phyloP scores from a whole-genome alignment of 1,139 yeast genomes.

The Debaryomyces sp. region DNA sequence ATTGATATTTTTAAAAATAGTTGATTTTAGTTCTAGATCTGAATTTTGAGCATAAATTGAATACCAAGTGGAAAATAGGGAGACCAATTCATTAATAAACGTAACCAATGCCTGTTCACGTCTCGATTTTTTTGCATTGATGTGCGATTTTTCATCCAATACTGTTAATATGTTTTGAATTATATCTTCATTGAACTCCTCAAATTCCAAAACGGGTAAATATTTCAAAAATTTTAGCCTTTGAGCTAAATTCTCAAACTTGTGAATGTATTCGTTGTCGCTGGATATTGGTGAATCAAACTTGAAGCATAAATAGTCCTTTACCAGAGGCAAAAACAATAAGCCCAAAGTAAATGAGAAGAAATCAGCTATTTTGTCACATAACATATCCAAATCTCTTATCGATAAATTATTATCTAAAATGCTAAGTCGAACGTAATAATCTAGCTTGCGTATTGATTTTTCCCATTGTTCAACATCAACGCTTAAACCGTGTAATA shows the following conservation, averaged over 20 bases:
- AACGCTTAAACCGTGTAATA: constrained; percentile 9
- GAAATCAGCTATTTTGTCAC: constrained; percentile 13
- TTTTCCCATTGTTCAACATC: constrained; percentile 1
- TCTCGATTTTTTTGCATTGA: constrained; percentile 4
- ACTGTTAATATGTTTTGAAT: constrained; percentile 2
- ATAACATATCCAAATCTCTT: constrained; percentile 14
- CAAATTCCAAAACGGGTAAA: constrained; percentile 9
- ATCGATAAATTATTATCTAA: constrained; percentile 20
- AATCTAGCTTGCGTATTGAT: constrained; percentile 18
- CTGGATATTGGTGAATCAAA: constrained; percentile 11
- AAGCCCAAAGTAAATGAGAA: constrained; percentile 13
- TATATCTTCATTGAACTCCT: constrained; percentile 1
- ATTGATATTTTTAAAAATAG: constrained; percentile 11
- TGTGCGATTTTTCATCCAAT: not conserved
- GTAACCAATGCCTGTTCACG: not conserved
- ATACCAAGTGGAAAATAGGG: constrained; percentile 8
- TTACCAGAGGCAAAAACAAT: constrained; percentile 18
- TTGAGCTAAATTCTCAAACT: constrained; percentile 10
- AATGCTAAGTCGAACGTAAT: constrained; percentile 20
- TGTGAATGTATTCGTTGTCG: constrained; percentile 1
- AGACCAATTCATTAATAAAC: constrained; percentile 5
- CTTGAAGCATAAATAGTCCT: constrained; percentile 15
- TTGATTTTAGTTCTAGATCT: not conserved
- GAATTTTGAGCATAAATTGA: not conserved
- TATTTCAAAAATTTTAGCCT: constrained; percentile 15